A percentile compares a stretch with the other conserved stretches of the same genome.
phyloP scores from a whole-genome alignment of 225 moss, liverwort and hornwort genomes.

The Ulota crispa region DNA sequence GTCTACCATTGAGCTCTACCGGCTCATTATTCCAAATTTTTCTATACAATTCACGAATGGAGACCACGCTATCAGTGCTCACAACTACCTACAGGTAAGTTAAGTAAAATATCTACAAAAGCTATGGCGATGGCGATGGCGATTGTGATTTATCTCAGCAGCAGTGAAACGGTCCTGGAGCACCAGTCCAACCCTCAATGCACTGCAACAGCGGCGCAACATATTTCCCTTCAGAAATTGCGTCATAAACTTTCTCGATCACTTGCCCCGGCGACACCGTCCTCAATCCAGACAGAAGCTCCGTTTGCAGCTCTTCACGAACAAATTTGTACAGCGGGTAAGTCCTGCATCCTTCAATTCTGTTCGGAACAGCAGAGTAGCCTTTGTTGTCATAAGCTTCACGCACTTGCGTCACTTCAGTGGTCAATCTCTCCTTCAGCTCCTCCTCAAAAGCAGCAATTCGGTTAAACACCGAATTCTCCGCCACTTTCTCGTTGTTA shows the following conservation, averaged over 20 bases:
- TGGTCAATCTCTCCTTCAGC: slow-evolving; percentile 35
- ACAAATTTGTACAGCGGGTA: slow-evolving; percentile 78
- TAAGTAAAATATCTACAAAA: slow-evolving; percentile 15
- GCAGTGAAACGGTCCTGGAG: slow-evolving; percentile 42
- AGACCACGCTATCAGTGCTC: slow-evolving; percentile 6
- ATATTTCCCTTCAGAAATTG: slow-evolving; percentile 54
- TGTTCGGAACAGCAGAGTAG: slow-evolving; percentile 41
- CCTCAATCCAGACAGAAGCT: slow-evolving; percentile 59
- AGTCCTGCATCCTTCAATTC: slow-evolving; percentile 60
- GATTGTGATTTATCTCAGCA: neutral
- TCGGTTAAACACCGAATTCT: slow-evolving; percentile 42
- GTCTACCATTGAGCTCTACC: neutral
- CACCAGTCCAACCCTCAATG: slow-evolving; percentile 66
- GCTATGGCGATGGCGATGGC: neutral
- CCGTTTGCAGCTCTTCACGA: slow-evolving; percentile 51
- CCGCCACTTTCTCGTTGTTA: slow-evolving; percentile 28
- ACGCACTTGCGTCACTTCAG: slow-evolving; percentile 37
- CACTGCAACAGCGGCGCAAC: slow-evolving; percentile 60
- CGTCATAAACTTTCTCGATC: slow-evolving; percentile 63
- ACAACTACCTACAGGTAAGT: neutral
- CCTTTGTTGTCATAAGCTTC: slow-evolving; percentile 55
- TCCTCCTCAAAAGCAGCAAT: slow-evolving; percentile 58
- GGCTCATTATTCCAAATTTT: slow-evolving; percentile 18
- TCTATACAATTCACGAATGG: slow-evolving; percentile 22
- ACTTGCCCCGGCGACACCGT: slow-evolving; percentile 66